phyloP scores from a whole-genome alignment of 23 red algal species.

The Gracilaria caudata region DNA sequence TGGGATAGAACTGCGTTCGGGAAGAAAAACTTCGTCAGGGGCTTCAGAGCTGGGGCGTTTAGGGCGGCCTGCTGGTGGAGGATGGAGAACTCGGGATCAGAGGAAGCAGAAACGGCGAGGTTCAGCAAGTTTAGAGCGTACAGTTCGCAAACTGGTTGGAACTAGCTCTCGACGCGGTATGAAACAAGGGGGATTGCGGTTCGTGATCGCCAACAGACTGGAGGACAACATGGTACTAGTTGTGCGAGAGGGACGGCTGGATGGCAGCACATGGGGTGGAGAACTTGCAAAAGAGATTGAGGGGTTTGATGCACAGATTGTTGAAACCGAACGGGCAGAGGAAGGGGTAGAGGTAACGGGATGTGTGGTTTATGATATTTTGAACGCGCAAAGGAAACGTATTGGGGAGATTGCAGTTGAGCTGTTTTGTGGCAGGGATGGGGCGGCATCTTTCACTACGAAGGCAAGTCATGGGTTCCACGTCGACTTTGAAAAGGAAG shows the following conservation, averaged over 20 bases:
- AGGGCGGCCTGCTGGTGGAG: background rate
- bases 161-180: background rate
- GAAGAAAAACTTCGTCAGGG: background rate
- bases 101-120: background rate
- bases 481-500: slow-evolving; percentile 5
- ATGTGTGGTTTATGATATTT: slow-evolving; percentile 42
- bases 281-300: slow-evolving; percentile 20
- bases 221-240: background rate
- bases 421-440: slow-evolving; percentile 36
- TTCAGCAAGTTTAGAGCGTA: slow-evolving; percentile 17
- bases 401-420: slow-evolving; percentile 26
- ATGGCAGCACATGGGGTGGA: slow-evolving; percentile 20
- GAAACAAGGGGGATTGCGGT: background rate
- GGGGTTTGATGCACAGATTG: slow-evolving; percentile 21
- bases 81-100: background rate
- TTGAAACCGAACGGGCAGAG: slow-evolving; percentile 14
- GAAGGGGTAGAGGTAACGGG: slow-evolving; percentile 19
- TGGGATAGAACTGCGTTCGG: slow-evolving; percentile 11
- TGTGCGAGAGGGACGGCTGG: slow-evolving; percentile 1
- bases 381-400: slow-evolving; percentile 31
- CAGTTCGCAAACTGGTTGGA: background rate
- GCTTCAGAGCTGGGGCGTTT: slow-evolving; percentile 4
- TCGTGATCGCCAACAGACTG: slow-evolving; percentile 34
- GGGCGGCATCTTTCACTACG: slow-evolving; percentile 31
- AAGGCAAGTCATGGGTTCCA: slow-evolving; percentile 24